phyloP scores from a whole-genome alignment of 2,329 filamentous ascomycete species.

The Ophiocordyceps camponoti-leonardi region DNA sequence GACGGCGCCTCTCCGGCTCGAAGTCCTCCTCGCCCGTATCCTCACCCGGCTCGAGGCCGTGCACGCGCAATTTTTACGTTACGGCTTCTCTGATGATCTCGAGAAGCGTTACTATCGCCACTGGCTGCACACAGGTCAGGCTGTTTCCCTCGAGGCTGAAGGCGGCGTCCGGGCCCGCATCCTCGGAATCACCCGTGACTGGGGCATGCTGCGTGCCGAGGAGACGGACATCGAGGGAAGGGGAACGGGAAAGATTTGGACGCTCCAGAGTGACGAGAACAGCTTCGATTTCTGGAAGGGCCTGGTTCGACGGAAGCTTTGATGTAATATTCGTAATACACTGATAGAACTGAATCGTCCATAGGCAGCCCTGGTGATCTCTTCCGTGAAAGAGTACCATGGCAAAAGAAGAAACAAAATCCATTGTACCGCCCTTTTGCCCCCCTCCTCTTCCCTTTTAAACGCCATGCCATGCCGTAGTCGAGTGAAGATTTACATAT shows the following conservation, averaged over 20 bases:
- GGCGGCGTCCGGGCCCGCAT: constrained; percentile 60
- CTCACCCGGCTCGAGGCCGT: constrained; percentile 61
- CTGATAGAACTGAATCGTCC: not conserved
- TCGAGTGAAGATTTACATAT: constrained; percentile 36
- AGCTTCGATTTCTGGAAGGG: constrained; percentile 97
- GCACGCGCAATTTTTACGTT: constrained; percentile 56
- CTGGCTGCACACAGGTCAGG: constrained; percentile 71
- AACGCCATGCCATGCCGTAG: constrained; percentile 36
- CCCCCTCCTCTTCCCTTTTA: constrained; percentile 6
- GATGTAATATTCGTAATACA: not conserved
- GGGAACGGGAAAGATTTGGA: constrained; percentile 60
- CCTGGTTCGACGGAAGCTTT: constrained; percentile 59
- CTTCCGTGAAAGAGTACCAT: not conserved
- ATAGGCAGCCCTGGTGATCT: not conserved
- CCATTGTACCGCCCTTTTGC: constrained; percentile 7
- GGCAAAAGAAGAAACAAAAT: constrained; percentile 4
- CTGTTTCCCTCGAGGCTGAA: constrained; percentile 61
- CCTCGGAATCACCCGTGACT: constrained; percentile 79
- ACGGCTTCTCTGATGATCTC: constrained; percentile 57
- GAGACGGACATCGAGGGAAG: constrained; percentile 60
- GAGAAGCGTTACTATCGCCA: constrained; percentile 62
- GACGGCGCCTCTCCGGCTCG: constrained; percentile 45
- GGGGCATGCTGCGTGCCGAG: constrained; percentile 72
- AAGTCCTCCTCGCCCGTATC: constrained; percentile 68
- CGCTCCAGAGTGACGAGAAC: constrained; percentile 89